phyloP scores from a whole-genome alignment of 345 rosid species.

The Gossypium mustelinum region DNA sequence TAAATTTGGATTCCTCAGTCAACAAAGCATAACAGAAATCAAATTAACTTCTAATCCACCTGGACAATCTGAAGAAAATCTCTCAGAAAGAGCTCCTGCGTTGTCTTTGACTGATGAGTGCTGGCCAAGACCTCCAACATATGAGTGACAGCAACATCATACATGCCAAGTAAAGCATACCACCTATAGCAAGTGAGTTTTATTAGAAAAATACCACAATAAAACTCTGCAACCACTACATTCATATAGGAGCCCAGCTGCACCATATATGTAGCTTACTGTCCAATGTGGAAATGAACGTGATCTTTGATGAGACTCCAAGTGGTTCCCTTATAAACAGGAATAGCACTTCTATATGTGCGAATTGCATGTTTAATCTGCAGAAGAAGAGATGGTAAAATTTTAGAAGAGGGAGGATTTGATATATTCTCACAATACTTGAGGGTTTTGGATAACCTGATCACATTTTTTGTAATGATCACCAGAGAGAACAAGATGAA shows the following conservation, averaged over 20 bases:
- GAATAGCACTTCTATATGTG: slow-evolving; percentile 72
- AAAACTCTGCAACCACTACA: slow-evolving; percentile 5
- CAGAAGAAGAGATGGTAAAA: slow-evolving; percentile 22
- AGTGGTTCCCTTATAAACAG: slow-evolving; percentile 76
- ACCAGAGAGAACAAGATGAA: slow-evolving; percentile 96
- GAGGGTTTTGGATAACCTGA: slow-evolving; percentile 57
- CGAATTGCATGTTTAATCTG: slow-evolving; percentile 97
- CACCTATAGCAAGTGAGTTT: slow-evolving; percentile 48
- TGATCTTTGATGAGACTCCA: slow-evolving; percentile 97
- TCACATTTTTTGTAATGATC: slow-evolving; percentile 88
- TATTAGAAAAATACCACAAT: slow-evolving; percentile 17
- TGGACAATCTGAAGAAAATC: slow-evolving; percentile 82
- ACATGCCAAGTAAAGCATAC: slow-evolving; percentile 83
- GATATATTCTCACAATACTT: not conserved
- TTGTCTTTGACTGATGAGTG: slow-evolving; percentile 81
- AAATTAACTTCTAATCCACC: slow-evolving; percentile 31
- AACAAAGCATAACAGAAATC: slow-evolving; percentile 20
- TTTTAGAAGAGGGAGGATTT: slow-evolving; percentile 24
- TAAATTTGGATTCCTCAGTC: slow-evolving; percentile 4
- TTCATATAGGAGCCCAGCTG: slow-evolving; percentile 18
- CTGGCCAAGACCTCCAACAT: slow-evolving; percentile 83
- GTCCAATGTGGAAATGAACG: slow-evolving; percentile 90
- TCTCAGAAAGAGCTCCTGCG: slow-evolving; percentile 79
- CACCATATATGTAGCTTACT: slow-evolving; percentile 49
- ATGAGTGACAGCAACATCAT: slow-evolving; percentile 78